These are phyloP conservation scores for Populus hybrid DNA, from an alignment of 441 rosid species.

Conservation along the genomic window DNA sequence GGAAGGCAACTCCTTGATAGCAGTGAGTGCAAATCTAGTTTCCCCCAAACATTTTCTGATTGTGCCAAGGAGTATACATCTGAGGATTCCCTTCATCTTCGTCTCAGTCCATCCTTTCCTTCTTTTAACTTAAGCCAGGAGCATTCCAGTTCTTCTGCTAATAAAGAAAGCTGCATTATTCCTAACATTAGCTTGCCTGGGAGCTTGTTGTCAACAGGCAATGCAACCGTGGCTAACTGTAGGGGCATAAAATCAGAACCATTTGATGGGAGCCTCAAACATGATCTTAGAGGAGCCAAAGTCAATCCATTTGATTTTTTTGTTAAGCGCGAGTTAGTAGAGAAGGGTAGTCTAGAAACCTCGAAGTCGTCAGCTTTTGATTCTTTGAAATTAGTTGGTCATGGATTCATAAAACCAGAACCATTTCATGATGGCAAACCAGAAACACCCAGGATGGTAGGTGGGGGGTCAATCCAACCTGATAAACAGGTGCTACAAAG, in stretches of 20 bases:
- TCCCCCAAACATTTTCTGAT: constrained; percentile 20
- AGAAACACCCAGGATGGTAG: constrained; percentile 27
- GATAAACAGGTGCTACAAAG: constrained; percentile 24
- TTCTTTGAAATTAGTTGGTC: constrained; percentile 25
- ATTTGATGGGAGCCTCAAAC: too few relatives aligned
- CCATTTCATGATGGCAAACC: constrained; percentile 31
- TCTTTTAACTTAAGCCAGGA: constrained; percentile 26
- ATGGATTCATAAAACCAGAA: constrained; percentile 50
- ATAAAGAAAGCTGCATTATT: constrained; percentile 17
- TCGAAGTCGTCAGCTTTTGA: constrained; percentile 22
- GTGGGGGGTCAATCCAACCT: constrained; percentile 25
- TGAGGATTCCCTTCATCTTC: constrained; percentile 54
- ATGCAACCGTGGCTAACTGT: constrained; percentile 17
- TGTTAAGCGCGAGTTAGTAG: constrained; percentile 51
- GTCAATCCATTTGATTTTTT: constrained; percentile 17
- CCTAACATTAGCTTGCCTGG: constrained; percentile 24
- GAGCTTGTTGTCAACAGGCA: constrained; percentile 22
- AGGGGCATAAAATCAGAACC: constrained; percentile 62
- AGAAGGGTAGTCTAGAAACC: constrained; percentile 25
- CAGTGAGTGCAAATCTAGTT: constrained; percentile 23
- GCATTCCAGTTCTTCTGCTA: constrained; percentile 31
- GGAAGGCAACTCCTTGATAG: constrained; percentile 26
- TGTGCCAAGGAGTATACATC: constrained; percentile 24
- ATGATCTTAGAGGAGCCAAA: too few relatives aligned
- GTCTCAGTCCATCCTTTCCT: constrained; percentile 42